Evolutionary conservation across 768 basidiomycete species (phyloP), one percentile per base, ranked within the genome.

Genomic region (Hydnomerulius pinastri): DNA sequence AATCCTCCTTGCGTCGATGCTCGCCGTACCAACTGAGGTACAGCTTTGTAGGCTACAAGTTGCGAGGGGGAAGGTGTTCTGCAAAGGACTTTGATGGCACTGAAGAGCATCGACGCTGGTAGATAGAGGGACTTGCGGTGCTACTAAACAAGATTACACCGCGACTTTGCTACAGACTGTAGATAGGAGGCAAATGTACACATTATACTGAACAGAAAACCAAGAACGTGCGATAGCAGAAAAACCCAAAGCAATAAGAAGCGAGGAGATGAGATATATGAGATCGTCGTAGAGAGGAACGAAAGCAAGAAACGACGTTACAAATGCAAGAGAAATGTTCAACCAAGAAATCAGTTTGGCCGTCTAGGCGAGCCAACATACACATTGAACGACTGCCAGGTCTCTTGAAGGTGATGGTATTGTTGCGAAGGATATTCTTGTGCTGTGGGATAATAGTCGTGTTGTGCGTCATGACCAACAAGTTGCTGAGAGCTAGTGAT

Each of bases 1-100:
- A 0, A 92, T 81, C 48, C 57, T 82, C 25, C 43, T 73, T 6
- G 77, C 76, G 0, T 61, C 68, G 6, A 35, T 77, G 4, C 54
- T 77, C 23, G 69, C 76, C 2, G 69, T 74, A 27, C 75, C 75
- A 11, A 72, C 69, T 35, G 92, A 94, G 68, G 60, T 94, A 4
- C 76, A 73, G 52, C 75, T 94, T n/a, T 94, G 92, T 62, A 80
- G 73, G 52, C 76, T 77, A 7, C 92, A 95, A 64, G 79, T 85
- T 1, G 69, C 71, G 18, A 73, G 89, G 51, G 90, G 88, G 18
- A 89, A 86, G 71, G 64, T 72, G 63, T 64, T 91, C 5, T 96
- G 92, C 61, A 77, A 76, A 60, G 78, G 80, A 6, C 58, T 92
- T 44, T 92, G 46, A 42, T 17, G 20, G n/a, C n/a, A n/a, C n/a